Base-by-base conservation (phyloP, 805 yeast species). In the Candida wancherniae region DNA sequence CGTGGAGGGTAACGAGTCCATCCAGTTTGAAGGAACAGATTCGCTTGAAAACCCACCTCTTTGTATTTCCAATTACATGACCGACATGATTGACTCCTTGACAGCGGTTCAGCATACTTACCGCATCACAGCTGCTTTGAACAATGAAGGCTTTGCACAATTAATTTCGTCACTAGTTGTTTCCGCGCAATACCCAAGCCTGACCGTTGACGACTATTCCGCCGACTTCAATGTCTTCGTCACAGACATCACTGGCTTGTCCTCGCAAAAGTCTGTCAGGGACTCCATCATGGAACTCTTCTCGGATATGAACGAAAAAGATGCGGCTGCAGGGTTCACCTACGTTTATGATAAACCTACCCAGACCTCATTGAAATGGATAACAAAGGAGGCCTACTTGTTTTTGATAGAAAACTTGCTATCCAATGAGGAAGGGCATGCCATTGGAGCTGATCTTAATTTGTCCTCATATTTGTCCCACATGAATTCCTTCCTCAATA, bases 221-320 rank as follows among this genome's bases (percentile, higher is more conserved):
- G 63, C 59, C 2, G 88, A 87, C 48, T 71, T 77, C 48, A 85
- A 87, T 47, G 57, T 54, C 3, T 86, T 75, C 52, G 83, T 85
- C 5, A 73, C 87, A 2, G 80, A 75, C 20, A 87, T 84, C 34
- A 67, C 84, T 2, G 95, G 86, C 2, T 65, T 87, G 19, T 59
- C 79, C 0, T 59, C 78, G 0, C 25, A 42, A 1, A 55, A 57
- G 7, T 55, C 70, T 2, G 71, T 79, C 1, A 70, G 97, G 31
- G 81, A 77, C 28, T 69, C 82, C 0, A 60, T 79, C 1, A 63
- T 65, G 16, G 85, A 80, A 17, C 69, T 75, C 19, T 41, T 84
- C 4, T 56, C 71, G 0, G 78, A 75, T 13, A 44, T 78, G 20
- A 62, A 69, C 21, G 59, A 56, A 4, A 26, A 29, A 0, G 78